Evolutionary conservation across 2,329 filamentous ascomycete genomes (phyloP).

Genomic region (Penicillium freii): DNA sequence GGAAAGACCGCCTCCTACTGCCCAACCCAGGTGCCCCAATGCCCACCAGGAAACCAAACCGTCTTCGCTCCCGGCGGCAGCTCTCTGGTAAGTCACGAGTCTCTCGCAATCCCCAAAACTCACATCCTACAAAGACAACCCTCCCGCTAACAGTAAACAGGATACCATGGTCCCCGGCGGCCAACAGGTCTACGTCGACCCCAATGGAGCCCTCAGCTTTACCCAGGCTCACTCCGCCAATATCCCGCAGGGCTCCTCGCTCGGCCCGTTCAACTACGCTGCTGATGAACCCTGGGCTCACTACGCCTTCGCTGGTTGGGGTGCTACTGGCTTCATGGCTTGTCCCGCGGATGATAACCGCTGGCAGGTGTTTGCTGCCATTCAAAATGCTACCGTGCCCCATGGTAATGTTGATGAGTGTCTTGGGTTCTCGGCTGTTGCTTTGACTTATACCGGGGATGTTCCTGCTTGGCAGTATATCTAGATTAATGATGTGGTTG

Average conservation of each 20-base stretch:
- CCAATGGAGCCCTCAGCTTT: conserved; percentile 57
- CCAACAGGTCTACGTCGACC: conserved; percentile 59
- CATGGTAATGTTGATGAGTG: conserved; percentile 40
- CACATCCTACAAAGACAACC: background rate
- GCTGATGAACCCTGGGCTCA: conserved; percentile 28
- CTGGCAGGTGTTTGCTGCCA: conserved; percentile 46
- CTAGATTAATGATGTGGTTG: conserved; percentile 20
- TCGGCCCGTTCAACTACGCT: conserved; percentile 50
- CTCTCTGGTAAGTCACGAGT: conserved; percentile 34
- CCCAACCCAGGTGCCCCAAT: conserved; percentile 40
- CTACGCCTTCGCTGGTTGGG: conserved; percentile 36
- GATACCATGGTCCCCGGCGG: conserved; percentile 61
- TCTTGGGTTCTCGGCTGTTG: conserved; percentile 40
- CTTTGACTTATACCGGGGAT: conserved; percentile 28
- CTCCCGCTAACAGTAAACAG: conserved; percentile 35
- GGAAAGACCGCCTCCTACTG: conserved; percentile 51
- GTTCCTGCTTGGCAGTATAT: conserved; percentile 44
- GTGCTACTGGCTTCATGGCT: conserved; percentile 45
- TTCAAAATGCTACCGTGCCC: conserved; percentile 43
- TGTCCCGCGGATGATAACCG: conserved; percentile 36
- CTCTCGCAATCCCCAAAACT: background rate
- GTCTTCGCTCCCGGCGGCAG: conserved; percentile 44
- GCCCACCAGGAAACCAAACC: conserved; percentile 50
- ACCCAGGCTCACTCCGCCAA: conserved; percentile 56
- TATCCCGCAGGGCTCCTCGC: conserved; percentile 52